These are phyloP conservation scores for Fusarium anguioides DNA, from an alignment of 2,329 filamentous ascomycete genomes.

Conservation along the genomic window DNA sequence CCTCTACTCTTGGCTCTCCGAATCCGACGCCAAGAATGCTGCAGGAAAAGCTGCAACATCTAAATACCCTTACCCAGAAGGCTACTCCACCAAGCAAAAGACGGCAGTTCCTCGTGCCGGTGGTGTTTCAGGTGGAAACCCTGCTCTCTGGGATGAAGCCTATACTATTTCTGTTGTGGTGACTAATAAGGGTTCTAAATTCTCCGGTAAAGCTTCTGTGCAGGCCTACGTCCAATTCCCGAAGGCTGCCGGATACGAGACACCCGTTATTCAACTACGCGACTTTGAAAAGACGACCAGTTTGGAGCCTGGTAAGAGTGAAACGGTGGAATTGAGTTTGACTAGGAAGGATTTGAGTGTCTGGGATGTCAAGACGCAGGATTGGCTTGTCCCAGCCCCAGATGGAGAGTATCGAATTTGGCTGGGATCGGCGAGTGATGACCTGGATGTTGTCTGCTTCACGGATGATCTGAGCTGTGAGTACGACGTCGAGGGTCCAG, in stretches of 20 bases:
- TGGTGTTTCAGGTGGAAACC: slow-evolving; percentile 76
- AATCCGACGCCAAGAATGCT: slow-evolving; percentile 54
- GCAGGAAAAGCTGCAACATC: slow-evolving; percentile 49
- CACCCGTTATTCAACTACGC: slow-evolving; percentile 74
- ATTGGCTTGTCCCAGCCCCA: slow-evolving; percentile 68
- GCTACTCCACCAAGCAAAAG: slow-evolving; percentile 67
- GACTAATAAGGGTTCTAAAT: slow-evolving; percentile 62
- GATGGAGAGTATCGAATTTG: slow-evolving; percentile 54
- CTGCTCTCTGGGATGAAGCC: slow-evolving; percentile 67
- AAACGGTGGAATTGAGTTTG: slow-evolving; percentile 66
- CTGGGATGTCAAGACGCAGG: slow-evolving; percentile 75
- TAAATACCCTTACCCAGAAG: slow-evolving; percentile 71
- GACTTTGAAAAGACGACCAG: slow-evolving; percentile 75
- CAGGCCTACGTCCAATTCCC: slow-evolving; percentile 62
- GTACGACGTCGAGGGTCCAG: slow-evolving; percentile 10
- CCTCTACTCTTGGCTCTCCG: slow-evolving; percentile 74
- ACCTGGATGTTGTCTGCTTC: slow-evolving; percentile 47
- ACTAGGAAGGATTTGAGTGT: slow-evolving; percentile 78
- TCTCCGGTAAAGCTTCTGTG: slow-evolving; percentile 58
- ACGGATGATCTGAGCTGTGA: slow-evolving; percentile 47
- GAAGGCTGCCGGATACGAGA: slow-evolving; percentile 60
- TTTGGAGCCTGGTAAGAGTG: slow-evolving; percentile 64
- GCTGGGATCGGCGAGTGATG: slow-evolving; percentile 54
- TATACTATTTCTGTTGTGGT: slow-evolving; percentile 59
- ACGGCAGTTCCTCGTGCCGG: slow-evolving; percentile 65